Percentiles rank a stretch among this genome's conserved stretches.
phyloP scores from a whole-genome alignment of 192 early-diverging fungal species.

The Phlyctochytrium bullatum region DNA sequence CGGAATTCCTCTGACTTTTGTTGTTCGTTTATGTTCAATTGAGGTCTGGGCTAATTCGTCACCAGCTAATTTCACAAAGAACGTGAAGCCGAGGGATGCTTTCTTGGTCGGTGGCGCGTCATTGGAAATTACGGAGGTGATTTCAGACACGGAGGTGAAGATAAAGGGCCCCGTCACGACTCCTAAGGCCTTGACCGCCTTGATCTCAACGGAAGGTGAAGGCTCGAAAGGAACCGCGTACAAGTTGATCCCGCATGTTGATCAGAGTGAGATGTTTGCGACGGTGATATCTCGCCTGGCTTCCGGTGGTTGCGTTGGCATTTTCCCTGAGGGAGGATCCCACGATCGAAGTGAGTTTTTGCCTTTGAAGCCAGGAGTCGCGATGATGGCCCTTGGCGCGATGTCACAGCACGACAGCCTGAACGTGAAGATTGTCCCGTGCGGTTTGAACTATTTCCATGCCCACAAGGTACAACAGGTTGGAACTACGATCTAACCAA shows the following conservation, averaged over 20 bases:
- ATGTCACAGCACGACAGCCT: conserved; percentile 79
- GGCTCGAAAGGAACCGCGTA: conserved; percentile 15
- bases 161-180: conserved; percentile 78
- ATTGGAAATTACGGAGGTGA: conserved; percentile 69
- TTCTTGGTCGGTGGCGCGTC: not conserved
- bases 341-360: conserved; percentile 97
- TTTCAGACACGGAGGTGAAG: conserved; percentile 78
- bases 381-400: conserved; percentile 72
- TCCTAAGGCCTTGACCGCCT: conserved; percentile 56
- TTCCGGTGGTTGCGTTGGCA: conserved; percentile 79
- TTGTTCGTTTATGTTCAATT: no score
- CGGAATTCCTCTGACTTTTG: no score
- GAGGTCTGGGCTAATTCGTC: no score
- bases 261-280: conserved; percentile 86
- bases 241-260: conserved; percentile 70
- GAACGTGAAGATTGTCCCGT: conserved; percentile 91
- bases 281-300: conserved; percentile 77
- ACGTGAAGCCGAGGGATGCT: not conserved
- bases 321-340: conserved; percentile 98
- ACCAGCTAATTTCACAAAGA: conserved; percentile 6
- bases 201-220: conserved; percentile 55
- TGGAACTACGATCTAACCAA: conserved; percentile 31
- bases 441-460: conserved; percentile 94
- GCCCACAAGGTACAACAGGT: conserved; percentile 50
- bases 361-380: conserved; percentile 81